These are phyloP conservation scores for Sphaerulina vaccinii DNA, from an alignment of 2,329 filamentous ascomycete species.

Conservation along the genomic window DNA sequence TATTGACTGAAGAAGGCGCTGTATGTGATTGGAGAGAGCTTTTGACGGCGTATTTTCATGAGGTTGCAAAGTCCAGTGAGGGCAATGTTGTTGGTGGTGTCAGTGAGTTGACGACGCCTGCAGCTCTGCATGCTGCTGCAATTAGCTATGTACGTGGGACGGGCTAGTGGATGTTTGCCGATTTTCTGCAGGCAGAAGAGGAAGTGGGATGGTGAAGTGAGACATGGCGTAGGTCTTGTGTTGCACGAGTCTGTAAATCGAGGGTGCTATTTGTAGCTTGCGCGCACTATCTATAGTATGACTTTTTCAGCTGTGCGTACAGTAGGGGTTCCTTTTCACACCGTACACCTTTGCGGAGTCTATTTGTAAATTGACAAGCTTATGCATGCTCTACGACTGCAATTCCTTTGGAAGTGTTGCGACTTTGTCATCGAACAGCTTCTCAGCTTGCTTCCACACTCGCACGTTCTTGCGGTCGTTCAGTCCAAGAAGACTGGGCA, in stretches of 20 bases:
- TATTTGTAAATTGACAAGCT: neutral
- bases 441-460: conserved; percentile 84
- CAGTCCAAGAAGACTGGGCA: conserved; percentile 74
- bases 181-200: conserved; percentile 3
- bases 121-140: conserved; percentile 6
- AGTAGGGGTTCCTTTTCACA: no score
- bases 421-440: conserved; percentile 81
- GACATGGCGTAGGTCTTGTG: neutral
- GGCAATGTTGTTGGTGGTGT: neutral
- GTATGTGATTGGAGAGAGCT: conserved; percentile 30
- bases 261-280: neutral
- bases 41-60: conserved; percentile 24
- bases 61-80: neutral
- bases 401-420: conserved; percentile 62
- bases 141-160: conserved; percentile 11
- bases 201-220: conserved; percentile 7
- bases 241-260: neutral
- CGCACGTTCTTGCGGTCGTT: conserved; percentile 69
- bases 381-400: neutral
- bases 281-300: conserved; percentile 13
- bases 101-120: neutral
- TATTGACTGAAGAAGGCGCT: conserved; percentile 20
- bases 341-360: no score
- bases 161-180: conserved; percentile 9
- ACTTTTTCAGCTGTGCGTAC: neutral